Conservation (phyloP, 2,329 filamentous ascomycete genomes). For the Xylaria sp. region DNA sequence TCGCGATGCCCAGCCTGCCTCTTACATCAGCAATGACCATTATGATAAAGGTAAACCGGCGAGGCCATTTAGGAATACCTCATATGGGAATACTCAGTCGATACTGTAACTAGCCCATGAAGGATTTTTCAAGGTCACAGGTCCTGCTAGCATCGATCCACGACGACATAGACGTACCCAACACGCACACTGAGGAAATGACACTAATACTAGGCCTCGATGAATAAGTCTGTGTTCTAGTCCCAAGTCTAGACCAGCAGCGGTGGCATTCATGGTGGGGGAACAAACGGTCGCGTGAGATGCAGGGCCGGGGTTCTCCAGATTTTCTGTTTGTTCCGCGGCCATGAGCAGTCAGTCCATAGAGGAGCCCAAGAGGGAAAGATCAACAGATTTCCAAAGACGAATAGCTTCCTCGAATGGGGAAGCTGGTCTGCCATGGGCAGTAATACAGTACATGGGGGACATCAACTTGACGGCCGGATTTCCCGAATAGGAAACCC, state of each 20-base stretch:
- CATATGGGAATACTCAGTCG: not conserved
- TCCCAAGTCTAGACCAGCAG: conserved; percentile 29
- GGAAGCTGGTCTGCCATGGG: conserved; percentile 7
- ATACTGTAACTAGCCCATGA: conserved; percentile 1
- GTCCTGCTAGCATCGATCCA: conserved; percentile 23
- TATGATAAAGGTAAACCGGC: conserved; percentile 25
- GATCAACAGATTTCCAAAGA: conserved; percentile 20
- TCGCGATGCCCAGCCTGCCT: not conserved
- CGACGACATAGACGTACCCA: not conserved
- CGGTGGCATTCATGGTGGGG: conserved; percentile 28
- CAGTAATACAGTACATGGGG: not conserved
- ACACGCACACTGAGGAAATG: not conserved
- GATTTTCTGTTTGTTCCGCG: conserved; percentile 33
- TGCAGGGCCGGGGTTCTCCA: conserved; percentile 34
- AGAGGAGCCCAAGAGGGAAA: not conserved
- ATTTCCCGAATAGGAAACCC: conserved; percentile 35
- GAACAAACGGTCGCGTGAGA: conserved; percentile 27
- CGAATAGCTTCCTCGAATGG: conserved; percentile 23
- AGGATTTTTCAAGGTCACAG: conserved; percentile 19
- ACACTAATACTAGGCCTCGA: conserved; percentile 15
- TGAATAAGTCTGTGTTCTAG: conserved; percentile 10
- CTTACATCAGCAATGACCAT: conserved; percentile 5
- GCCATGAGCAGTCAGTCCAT: not conserved
- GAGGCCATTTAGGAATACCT: conserved; percentile 4
- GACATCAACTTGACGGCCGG: conserved; percentile 32